Conservation (phyloP, 2,329 filamentous ascomycete species). For the Pseudogymnoascus verrucosus region DNA sequence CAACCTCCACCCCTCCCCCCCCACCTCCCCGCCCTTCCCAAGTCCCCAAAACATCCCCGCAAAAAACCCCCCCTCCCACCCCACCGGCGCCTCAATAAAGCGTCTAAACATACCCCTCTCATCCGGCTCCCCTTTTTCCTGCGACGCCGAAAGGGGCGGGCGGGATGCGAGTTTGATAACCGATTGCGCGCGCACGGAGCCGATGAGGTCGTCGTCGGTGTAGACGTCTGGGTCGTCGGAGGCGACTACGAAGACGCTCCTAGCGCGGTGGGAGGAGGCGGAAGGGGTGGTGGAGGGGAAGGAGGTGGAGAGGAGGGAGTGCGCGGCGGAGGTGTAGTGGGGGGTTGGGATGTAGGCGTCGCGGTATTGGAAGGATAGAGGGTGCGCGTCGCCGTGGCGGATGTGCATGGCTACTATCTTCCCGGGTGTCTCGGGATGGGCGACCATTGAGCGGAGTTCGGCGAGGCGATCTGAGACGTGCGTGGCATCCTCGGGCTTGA, state of each 20-base stretch:
- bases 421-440: slow-evolving; percentile 36
- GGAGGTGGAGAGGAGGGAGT: slow-evolving; percentile 43
- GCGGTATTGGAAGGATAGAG: slow-evolving; percentile 67
- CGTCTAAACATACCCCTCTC: slow-evolving; percentile 44
- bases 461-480: slow-evolving; percentile 55
- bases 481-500: slow-evolving; percentile 54
- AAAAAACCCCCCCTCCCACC: slow-evolving; percentile 87
- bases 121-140: slow-evolving; percentile 24
- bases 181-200: slow-evolving; percentile 58
- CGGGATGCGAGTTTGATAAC: slow-evolving; percentile 66
- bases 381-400: slow-evolving; percentile 71
- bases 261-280: slow-evolving; percentile 29
- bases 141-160: slow-evolving; percentile 27
- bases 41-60: slow-evolving; percentile 73
- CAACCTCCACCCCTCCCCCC: slow-evolving; percentile 31
- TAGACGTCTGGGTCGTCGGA: slow-evolving; percentile 77
- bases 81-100: slow-evolving; percentile 68
- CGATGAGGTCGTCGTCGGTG: slow-evolving; percentile 52
- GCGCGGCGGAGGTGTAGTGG: slow-evolving; percentile 54
- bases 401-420: slow-evolving; percentile 66
- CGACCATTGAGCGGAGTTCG: slow-evolving; percentile 44
- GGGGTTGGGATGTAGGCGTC: slow-evolving; percentile 71
- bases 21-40: slow-evolving; percentile 37
- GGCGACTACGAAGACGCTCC: slow-evolving; percentile 54
- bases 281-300: slow-evolving; percentile 38